A percentile compares a stretch with the other conserved stretches of the same genome.
phyloP scores from a whole-genome alignment of 345 rosid genomes.

The Ceriops decandra region DNA sequence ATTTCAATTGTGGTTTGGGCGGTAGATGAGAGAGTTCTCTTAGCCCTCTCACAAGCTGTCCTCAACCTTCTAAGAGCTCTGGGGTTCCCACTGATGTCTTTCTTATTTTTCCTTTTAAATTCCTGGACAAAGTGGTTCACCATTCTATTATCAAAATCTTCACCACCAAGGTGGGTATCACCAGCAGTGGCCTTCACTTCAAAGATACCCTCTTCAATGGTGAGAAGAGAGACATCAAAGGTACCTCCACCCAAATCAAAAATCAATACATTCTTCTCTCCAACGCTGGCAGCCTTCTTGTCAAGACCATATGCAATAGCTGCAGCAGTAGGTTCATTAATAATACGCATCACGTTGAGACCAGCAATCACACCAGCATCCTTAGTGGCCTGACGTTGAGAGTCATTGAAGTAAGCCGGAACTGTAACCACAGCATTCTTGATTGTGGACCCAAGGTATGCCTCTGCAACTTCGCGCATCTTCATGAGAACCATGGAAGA shows the following conservation, averaged over 20 bases:
- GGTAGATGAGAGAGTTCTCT: conserved; percentile 63
- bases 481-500: conserved; percentile 58
- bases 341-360: conserved; percentile 66
- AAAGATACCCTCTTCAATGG: conserved; percentile 74
- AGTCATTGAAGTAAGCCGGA: conserved; percentile 76
- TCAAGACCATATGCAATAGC: conserved; percentile 85
- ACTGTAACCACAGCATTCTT: conserved; percentile 81
- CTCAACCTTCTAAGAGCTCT: conserved; percentile 82
- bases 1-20: conserved; percentile 75
- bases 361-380: conserved; percentile 84
- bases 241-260: conserved; percentile 85
- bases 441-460: conserved; percentile 56
- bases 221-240: conserved; percentile 74
- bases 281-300: conserved; percentile 70
- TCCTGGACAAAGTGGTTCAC: conserved; percentile 72
- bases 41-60: conserved; percentile 64
- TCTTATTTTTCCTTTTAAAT: conserved; percentile 69
- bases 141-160: conserved; percentile 77
- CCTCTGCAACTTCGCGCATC: conserved; percentile 85
- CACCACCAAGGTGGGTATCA: conserved; percentile 79
- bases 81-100: conserved; percentile 63
- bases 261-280: conserved; percentile 70
- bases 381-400: conserved; percentile 78
- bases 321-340: conserved; percentile 76
- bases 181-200: conserved; percentile 82